Percentiles rank a stretch among this genome's conserved stretches.
Conservation (phyloP, 1,284 basidiomycete species). For the Exobasidium rhododendri region DNA sequence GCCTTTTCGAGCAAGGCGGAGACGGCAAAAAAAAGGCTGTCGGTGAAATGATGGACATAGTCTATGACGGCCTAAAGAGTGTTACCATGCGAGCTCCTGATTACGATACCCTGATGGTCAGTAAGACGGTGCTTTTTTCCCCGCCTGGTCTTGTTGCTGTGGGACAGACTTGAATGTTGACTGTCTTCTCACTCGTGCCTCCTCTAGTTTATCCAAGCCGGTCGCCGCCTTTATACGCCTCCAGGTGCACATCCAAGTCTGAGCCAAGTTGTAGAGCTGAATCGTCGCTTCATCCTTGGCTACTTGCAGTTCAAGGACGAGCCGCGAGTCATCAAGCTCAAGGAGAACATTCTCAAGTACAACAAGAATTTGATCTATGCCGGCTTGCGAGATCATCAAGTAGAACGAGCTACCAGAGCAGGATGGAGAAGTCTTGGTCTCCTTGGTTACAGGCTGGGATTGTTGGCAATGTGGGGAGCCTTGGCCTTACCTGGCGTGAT, state of each 20-base stretch:
- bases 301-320: slow-evolving; percentile 90
- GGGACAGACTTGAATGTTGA: slow-evolving; percentile 45
- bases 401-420: slow-evolving; percentile 64
- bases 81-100: slow-evolving; percentile 95
- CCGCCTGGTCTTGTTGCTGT: no score
- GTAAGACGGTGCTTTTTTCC: slow-evolving; percentile 49
- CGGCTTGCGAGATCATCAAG: slow-evolving; percentile 97
- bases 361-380: slow-evolving; percentile 86
- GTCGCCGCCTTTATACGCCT: slow-evolving; percentile 86
- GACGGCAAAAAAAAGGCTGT: slow-evolving; percentile 85
- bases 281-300: slow-evolving; percentile 88
- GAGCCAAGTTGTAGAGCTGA: slow-evolving; percentile 94
- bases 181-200: no score
- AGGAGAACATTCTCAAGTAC: slow-evolving; percentile 83
- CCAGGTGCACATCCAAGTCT: slow-evolving; percentile 91
- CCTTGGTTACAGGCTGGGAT: slow-evolving; percentile 75
- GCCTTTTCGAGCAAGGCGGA: slow-evolving; percentile 88
- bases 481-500: slow-evolving; percentile 92
- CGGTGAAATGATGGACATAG: slow-evolving; percentile 80
- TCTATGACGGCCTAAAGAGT: slow-evolving; percentile 94
- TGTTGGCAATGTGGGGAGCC: slow-evolving; percentile 79
- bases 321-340: slow-evolving; percentile 78
- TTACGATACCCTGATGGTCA: slow-evolving; percentile 87
- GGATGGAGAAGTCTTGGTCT: slow-evolving; percentile 84
- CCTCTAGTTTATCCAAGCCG: slow-evolving; percentile 77